phyloP scores from a whole-genome alignment of 495 filamentous ascomycete species.

The Lepraria neglecta region DNA sequence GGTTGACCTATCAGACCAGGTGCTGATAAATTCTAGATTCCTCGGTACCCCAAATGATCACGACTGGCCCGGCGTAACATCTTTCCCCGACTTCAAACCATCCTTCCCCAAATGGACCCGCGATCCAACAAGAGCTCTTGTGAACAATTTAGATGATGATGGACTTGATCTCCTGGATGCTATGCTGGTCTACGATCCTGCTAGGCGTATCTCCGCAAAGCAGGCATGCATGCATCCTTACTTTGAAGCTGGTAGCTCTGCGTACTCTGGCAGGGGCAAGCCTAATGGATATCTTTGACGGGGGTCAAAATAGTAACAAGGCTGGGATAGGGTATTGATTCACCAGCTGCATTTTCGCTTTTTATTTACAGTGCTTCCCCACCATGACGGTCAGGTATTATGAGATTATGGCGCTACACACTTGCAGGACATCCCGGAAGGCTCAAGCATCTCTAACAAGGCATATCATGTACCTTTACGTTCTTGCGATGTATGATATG shows the following conservation, averaged over 20 bases:
- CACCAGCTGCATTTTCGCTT: not conserved
- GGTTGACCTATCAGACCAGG: not conserved
- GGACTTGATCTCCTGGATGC: slow-evolving; percentile 85
- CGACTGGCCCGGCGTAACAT: slow-evolving; percentile 91
- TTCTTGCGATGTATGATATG: slow-evolving; percentile 18
- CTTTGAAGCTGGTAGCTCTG: slow-evolving; percentile 64
- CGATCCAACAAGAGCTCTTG: slow-evolving; percentile 52
- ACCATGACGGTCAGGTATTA: slow-evolving; percentile 12
- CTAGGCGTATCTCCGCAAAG: slow-evolving; percentile 89
- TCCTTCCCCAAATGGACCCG: slow-evolving; percentile 95
- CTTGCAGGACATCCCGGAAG: slow-evolving; percentile 2
- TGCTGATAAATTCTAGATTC: slow-evolving; percentile 45
- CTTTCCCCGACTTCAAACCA: slow-evolving; percentile 94
- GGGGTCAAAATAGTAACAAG: not conserved
- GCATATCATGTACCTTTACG: slow-evolving; percentile 12
- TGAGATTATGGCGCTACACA: slow-evolving; percentile 18
- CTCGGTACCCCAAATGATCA: slow-evolving; percentile 87
- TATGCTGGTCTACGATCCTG: slow-evolving; percentile 91
- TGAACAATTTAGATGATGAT: slow-evolving; percentile 59
- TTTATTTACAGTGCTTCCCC: not conserved
- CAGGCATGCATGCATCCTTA: slow-evolving; percentile 90
- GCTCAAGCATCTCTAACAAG: slow-evolving; percentile 7
- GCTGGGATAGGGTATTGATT: not conserved
- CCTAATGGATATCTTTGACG: slow-evolving; percentile 40
- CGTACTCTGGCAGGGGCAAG: slow-evolving; percentile 44